A percentile compares a stretch with the other conserved stretches of the same genome.
Evolutionary conservation across 192 early-diverging fungal genomes (phyloP).

Genomic region (Linnemannia hyalina): DNA sequence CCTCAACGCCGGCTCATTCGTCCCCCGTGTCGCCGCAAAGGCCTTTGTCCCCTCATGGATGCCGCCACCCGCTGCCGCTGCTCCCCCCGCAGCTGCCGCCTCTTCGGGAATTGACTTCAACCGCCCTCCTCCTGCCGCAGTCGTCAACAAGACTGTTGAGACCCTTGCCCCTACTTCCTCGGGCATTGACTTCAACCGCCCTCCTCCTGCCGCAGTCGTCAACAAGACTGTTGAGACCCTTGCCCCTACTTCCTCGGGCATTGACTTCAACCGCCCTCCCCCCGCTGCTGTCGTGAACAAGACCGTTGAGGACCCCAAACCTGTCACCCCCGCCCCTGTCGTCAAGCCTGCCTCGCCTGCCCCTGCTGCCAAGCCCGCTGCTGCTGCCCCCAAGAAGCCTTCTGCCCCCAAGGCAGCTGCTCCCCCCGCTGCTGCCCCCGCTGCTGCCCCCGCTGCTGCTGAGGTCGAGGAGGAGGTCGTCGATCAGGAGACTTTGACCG

Average conservation of each 20-base stretch:
- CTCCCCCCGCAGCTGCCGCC: constrained; percentile 46
- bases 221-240: constrained; percentile 30
- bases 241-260: constrained; percentile 19
- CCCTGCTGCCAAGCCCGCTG: constrained; percentile 26
- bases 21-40: constrained; percentile 74
- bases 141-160: constrained; percentile 36
- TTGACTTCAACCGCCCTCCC: constrained; percentile 42
- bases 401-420: constrained; percentile 39
- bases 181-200: constrained; percentile 37
- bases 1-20: constrained; percentile 75
- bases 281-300: constrained; percentile 42
- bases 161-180: constrained; percentile 18
- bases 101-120: constrained; percentile 46
- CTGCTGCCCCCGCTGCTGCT: constrained; percentile 33
- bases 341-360: constrained; percentile 37
- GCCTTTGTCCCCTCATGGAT: constrained; percentile 82
- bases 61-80: constrained; percentile 56
- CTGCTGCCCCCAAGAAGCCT: constrained; percentile 29
- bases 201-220: constrained; percentile 41
- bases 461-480: constrained; percentile 65
- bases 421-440: constrained; percentile 40
- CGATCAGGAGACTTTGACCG: constrained; percentile 69
- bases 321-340: constrained; percentile 31
- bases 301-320: constrained; percentile 49
- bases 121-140: constrained; percentile 41